Evolutionary conservation across 768 basidiomycete genomes (phyloP).

Genomic region (Lactarius sp.): DNA sequence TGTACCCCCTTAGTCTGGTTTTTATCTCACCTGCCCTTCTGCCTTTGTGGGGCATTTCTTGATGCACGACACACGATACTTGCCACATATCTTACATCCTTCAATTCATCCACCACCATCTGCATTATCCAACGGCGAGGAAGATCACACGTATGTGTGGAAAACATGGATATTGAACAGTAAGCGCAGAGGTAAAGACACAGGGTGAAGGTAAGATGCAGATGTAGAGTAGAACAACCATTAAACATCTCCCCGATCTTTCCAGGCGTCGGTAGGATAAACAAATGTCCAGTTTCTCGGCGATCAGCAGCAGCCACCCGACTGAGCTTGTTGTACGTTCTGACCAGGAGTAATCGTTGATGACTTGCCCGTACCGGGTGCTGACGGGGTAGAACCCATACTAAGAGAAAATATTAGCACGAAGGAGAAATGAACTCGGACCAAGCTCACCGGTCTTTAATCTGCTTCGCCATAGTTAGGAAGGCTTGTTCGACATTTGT

Average conservation of each 20-base stretch:
- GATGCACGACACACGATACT: background rate
- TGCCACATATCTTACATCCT: background rate
- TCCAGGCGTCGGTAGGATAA: slow-evolving; percentile 23
- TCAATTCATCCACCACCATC: background rate
- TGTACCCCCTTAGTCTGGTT: slow-evolving; percentile 21
- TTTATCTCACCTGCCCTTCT: background rate
- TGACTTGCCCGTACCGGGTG: slow-evolving; percentile 72
- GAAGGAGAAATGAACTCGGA: background rate
- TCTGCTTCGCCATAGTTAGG: slow-evolving; percentile 97
- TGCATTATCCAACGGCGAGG: background rate
- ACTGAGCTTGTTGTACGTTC: slow-evolving; percentile 69
- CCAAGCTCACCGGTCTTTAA: slow-evolving; percentile 72
- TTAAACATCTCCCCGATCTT: slow-evolving; percentile 26
- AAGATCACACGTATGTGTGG: slow-evolving; percentile 13
- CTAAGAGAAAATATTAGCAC: slow-evolving; percentile 35
- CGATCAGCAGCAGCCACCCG: slow-evolving; percentile 74
- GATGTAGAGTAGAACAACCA: slow-evolving; percentile 22
- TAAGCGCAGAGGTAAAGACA: slow-evolving; percentile 24
- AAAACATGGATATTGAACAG: slow-evolving; percentile 24
- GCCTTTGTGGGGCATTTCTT: slow-evolving; percentile 1
- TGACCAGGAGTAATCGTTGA: slow-evolving; percentile 82
- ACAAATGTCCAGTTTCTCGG: slow-evolving; percentile 25
- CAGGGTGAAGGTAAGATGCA: slow-evolving; percentile 23
- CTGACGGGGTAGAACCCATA: slow-evolving; percentile 79
- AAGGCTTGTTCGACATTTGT: slow-evolving; percentile 99